phyloP scores from a whole-genome alignment of 306 rosid species.

The Adenanthera pavonina region DNA sequence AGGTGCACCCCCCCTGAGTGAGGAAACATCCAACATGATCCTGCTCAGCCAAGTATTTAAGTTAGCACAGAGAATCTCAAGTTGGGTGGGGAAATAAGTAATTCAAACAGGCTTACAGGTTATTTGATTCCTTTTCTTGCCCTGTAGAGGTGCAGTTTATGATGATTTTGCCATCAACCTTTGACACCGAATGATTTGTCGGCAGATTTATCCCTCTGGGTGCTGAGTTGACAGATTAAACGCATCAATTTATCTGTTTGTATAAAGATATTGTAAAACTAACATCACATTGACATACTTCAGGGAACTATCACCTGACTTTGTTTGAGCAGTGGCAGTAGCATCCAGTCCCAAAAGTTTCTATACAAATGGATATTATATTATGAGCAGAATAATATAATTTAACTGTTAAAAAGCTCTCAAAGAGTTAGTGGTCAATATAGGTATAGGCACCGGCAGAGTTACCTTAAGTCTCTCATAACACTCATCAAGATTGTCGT shows the following conservation, averaged over 20 bases:
- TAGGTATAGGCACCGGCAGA: neutral
- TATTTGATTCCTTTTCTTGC: slow-evolving; percentile 55
- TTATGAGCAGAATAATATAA: slow-evolving; percentile 21
- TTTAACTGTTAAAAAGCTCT: neutral
- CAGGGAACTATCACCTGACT: slow-evolving; percentile 54
- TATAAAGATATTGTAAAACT: neutral
- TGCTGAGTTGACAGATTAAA: slow-evolving; percentile 42
- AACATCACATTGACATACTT: neutral
- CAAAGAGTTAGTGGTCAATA: neutral
- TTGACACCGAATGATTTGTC: slow-evolving; percentile 55
- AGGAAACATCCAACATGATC: slow-evolving; percentile 76
- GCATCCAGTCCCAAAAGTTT: slow-evolving; percentile 75
- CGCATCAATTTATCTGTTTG: slow-evolving; percentile 22
- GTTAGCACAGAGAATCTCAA: slow-evolving; percentile 21
- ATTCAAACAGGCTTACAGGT: slow-evolving; percentile 63
- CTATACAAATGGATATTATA: slow-evolving; percentile 50
- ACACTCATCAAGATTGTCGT: slow-evolving; percentile 81
- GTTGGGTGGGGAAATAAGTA: neutral
- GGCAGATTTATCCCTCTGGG: slow-evolving; percentile 62
- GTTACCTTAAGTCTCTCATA: slow-evolving; percentile 75
- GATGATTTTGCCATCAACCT: slow-evolving; percentile 63
- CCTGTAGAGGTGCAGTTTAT: slow-evolving; percentile 56
- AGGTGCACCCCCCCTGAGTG: slow-evolving; percentile 84
- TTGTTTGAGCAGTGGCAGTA: slow-evolving; percentile 40
- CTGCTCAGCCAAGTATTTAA: slow-evolving; percentile 47